Evolutionary conservation across 345 rosid genomes (phyloP).

Genomic region (Noccaea bulbosa): DNA sequence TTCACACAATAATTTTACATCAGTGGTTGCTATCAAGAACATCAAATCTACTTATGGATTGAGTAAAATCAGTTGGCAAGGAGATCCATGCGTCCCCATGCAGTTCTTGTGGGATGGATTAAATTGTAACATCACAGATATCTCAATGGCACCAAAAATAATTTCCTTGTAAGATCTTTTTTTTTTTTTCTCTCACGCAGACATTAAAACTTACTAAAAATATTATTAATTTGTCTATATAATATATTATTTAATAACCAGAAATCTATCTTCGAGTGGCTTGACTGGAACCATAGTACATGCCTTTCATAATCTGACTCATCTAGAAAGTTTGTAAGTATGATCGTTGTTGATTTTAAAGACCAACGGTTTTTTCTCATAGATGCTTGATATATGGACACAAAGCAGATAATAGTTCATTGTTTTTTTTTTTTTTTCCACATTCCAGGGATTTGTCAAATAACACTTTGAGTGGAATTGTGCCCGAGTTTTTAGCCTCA

Average conservation of each 20-base stretch:
- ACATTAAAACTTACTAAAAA: background rate
- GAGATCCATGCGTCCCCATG: constrained; percentile 61
- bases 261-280: constrained; percentile 49
- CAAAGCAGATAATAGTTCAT: constrained; percentile 14
- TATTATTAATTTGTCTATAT: background rate
- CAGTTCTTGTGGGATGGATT: constrained; percentile 54
- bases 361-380: background rate
- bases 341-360: background rate
- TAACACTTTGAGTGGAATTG: constrained; percentile 48
- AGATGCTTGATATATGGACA: background rate
- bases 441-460: constrained; percentile 59
- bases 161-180: constrained; percentile 24
- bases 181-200: too few relatives aligned
- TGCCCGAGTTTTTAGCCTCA: constrained; percentile 55
- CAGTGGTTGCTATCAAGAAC: constrained; percentile 51
- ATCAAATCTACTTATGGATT: constrained; percentile 45
- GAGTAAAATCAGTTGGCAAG: constrained; percentile 55
- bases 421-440: background rate
- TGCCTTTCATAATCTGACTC: constrained; percentile 36
- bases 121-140: constrained; percentile 43
- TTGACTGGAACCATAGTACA: constrained; percentile 41
- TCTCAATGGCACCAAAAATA: constrained; percentile 24
- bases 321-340: constrained; percentile 51
- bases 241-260: constrained; percentile 16
- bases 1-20: background rate